phyloP scores from a whole-genome alignment of 441 rosid species.

The Omphalea diandra region DNA sequence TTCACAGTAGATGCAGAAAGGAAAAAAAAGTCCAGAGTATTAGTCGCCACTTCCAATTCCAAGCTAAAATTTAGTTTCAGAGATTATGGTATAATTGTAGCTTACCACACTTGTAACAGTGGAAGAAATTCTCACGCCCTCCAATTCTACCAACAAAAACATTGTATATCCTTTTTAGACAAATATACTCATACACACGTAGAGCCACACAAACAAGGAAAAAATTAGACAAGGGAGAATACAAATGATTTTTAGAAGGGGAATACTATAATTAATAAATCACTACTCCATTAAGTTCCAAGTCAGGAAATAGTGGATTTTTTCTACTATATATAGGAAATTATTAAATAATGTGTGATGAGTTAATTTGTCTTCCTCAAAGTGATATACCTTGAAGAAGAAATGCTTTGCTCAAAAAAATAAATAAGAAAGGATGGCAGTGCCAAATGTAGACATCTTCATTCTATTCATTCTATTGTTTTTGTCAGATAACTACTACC shows the following conservation, averaged over 20 bases:
- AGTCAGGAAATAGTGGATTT: no score
- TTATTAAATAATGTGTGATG: background rate
- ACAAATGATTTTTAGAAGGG: no score
- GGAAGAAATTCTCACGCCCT: constrained; percentile 83
- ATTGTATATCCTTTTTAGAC: background rate
- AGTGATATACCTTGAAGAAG: background rate
- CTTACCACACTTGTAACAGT: constrained; percentile 89
- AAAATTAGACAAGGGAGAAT: background rate
- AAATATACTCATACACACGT: background rate
- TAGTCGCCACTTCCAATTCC: no score
- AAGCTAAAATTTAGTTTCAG: background rate
- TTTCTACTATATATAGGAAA: background rate
- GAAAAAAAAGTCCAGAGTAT: background rate
- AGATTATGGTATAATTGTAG: background rate
- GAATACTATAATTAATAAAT: no score
- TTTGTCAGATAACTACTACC: background rate
- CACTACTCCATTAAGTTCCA: no score
- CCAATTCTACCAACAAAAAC: constrained; percentile 60
- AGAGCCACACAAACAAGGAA: background rate
- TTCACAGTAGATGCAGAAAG: constrained; percentile 19
- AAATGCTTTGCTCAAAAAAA: background rate
- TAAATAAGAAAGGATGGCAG: no score
- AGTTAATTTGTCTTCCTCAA: background rate
- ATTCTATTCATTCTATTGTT: background rate
- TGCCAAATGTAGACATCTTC: no score